Evolutionary conservation across 805 yeast species (phyloP).

Genomic region (Candida orba): DNA sequence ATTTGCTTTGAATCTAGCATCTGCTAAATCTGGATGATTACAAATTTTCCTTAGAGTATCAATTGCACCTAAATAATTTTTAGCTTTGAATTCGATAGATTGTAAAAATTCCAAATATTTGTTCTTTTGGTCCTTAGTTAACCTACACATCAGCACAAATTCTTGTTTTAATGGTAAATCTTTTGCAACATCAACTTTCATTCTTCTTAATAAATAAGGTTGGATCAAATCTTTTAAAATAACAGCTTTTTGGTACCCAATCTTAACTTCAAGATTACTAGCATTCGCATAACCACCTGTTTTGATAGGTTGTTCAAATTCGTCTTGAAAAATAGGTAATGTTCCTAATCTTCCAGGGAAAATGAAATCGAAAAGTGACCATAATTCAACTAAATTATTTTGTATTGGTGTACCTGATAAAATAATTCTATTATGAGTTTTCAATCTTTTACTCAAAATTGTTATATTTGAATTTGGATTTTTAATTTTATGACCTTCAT

Average conservation of each 20-base stretch:
- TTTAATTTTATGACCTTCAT: slow-evolving; percentile 95
- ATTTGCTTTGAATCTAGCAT: slow-evolving; percentile 29
- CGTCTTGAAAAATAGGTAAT: slow-evolving; percentile 86
- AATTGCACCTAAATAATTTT: slow-evolving; percentile 80
- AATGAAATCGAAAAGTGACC: slow-evolving; percentile 93
- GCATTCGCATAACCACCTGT: slow-evolving; percentile 99
- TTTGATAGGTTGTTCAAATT: slow-evolving; percentile 87
- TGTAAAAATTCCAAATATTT: slow-evolving; percentile 68
- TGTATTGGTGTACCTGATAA: slow-evolving; percentile 96
- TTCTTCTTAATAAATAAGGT: slow-evolving; percentile 80
- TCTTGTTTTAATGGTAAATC: slow-evolving; percentile 91
- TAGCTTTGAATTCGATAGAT: slow-evolving; percentile 71
- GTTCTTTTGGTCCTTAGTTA: slow-evolving; percentile 69
- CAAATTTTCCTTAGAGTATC: slow-evolving; percentile 88
- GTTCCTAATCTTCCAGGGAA: slow-evolving; percentile 95
- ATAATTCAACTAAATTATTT: slow-evolving; percentile 81
- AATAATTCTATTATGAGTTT: slow-evolving; percentile 79
- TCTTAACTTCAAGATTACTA: slow-evolving; percentile 88
- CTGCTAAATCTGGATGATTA: slow-evolving; percentile 87
- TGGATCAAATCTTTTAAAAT: slow-evolving; percentile 80
- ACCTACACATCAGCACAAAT: slow-evolving; percentile 85
- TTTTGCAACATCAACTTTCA: slow-evolving; percentile 90
- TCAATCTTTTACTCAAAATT: slow-evolving; percentile 73
- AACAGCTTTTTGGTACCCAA: slow-evolving; percentile 94
- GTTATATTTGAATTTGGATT: slow-evolving; percentile 91